Percentiles rank a stretch among this genome's conserved stretches.
Evolutionary conservation across 345 rosid genomes (phyloP).

Genomic region (Populus simonii): DNA sequence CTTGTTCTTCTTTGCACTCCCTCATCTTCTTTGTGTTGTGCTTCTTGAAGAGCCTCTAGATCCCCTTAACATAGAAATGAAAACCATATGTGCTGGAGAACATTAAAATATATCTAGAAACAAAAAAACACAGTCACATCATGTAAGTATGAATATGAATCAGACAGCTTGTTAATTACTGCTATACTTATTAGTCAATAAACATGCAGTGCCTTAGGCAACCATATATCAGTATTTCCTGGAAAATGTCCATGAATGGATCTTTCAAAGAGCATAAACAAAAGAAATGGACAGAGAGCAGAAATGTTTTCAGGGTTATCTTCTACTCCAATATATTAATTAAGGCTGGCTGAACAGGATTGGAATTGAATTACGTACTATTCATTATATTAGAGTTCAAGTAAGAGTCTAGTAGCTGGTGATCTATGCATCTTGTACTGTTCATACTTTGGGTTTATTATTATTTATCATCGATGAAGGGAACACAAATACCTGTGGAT

Average conservation of each 20-base stretch:
- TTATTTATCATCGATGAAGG: neutral
- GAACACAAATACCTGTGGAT: conserved; percentile 40
- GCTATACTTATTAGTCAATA: too few relatives aligned
- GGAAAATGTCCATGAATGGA: neutral
- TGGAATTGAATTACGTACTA: conserved; percentile 10
- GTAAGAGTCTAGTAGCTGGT: neutral
- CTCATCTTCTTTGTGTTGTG: conserved; percentile 46
- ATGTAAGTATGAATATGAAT: neutral
- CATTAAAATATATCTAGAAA: neutral
- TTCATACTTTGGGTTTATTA: neutral
- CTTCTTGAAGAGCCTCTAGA: conserved; percentile 39
- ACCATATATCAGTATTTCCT: neutral
- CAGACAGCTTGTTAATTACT: neutral
- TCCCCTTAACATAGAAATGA: conserved; percentile 21
- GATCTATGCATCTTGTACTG: neutral
- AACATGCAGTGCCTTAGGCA: too few relatives aligned
- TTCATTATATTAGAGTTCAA: neutral
- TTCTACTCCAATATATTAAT: neutral
- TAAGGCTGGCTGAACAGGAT: conserved; percentile 29
- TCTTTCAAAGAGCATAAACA: too few relatives aligned
- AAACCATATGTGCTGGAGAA: neutral
- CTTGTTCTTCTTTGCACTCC: conserved; percentile 39
- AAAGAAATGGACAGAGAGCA: too few relatives aligned
- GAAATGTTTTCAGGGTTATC: neutral
- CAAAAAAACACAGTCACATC: neutral